Evolutionary conservation across 176 grass and related monocot species (phyloP).

Genomic region (Secale cereale): DNA sequence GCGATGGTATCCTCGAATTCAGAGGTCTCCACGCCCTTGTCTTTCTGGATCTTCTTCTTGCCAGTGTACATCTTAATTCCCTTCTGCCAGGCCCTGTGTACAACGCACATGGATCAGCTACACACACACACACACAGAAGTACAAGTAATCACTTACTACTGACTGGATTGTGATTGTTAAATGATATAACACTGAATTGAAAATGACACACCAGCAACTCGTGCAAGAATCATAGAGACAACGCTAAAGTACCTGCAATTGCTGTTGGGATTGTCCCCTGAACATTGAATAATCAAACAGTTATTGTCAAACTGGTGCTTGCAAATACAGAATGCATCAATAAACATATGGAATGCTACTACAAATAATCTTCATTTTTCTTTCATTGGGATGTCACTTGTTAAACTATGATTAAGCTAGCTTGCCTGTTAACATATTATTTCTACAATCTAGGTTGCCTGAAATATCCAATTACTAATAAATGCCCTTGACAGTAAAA

Average conservation of each 20-base stretch:
- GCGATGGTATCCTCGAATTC: too few relatives aligned
- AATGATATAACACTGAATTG: background rate
- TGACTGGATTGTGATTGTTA: background rate
- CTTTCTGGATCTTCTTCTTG: too few relatives aligned
- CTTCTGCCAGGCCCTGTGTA: too few relatives aligned
- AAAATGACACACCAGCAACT: conserved; percentile 8
- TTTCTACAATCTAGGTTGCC: background rate
- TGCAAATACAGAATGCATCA: conserved; percentile 33
- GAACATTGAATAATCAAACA: conserved; percentile 89
- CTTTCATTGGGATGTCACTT: background rate
- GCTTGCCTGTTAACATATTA: background rate
- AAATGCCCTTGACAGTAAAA: background rate
- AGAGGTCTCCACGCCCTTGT: too few relatives aligned
- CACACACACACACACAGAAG: too few relatives aligned
- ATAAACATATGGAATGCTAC: background rate
- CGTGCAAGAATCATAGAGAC: conserved; percentile 1
- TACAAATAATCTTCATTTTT: background rate
- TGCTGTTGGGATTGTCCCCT: conserved; percentile 89
- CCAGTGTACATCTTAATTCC: too few relatives aligned
- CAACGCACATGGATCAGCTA: too few relatives aligned
- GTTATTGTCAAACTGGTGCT: conserved; percentile 69
- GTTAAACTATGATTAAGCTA: background rate
- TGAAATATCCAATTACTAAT: background rate
- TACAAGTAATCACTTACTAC: background rate
- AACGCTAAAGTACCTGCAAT: conserved; percentile 64